Evolutionary conservation across 2,329 filamentous ascomycete genomes (phyloP), one percentile per base, ranked within the genome.

Genomic region (Knoxdaviesia capensis): DNA sequence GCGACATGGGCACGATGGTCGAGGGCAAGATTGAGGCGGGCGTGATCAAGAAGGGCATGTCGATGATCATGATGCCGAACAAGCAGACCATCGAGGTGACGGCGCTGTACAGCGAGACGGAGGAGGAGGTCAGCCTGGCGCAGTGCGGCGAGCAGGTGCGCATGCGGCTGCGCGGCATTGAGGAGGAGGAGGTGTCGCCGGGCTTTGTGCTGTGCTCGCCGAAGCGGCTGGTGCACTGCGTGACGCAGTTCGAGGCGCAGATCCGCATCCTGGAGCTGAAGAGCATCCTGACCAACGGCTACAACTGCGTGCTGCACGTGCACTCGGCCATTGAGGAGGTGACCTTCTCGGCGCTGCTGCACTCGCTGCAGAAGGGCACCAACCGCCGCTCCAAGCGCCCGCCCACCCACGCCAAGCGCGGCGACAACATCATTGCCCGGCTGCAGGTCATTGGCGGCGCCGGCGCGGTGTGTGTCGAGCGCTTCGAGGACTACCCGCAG

Each of bases 271-370:
- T 98, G 41, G 90, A 98, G 49, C 68, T 98, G 48, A 94, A 93
- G 74, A 86, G 68, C 53, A 98, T 98, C 55, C 69, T 98, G 35
- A 83, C 81, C 6, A 85, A 88, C 20, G 90, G 90, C 41, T 98
- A 94, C 67, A 94, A 94, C 66, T 98, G 90, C 55, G 92, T 98
- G 36, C 68, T 98, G 50, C 90, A 98, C 64, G 84, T 98, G 28
- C 90, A 98, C 62, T 86, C 88, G 5, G 90, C 90, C 28, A 93
- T 94, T 46, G 90, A 98, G 66, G 90, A 98, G 61, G 85, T 98
- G 44, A 94, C 88, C 0, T 93, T 98, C 54, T 72, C 77, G 1
- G 73, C 79, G 4, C 69, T 98, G 41, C 64, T 98, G 50, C 90
- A 98, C 65, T 94, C 88, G 63, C 67, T 96, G 38, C 87, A 98